Conservation (phyloP, 306 rosid genomes). For the Vigna nakashimae region DNA sequence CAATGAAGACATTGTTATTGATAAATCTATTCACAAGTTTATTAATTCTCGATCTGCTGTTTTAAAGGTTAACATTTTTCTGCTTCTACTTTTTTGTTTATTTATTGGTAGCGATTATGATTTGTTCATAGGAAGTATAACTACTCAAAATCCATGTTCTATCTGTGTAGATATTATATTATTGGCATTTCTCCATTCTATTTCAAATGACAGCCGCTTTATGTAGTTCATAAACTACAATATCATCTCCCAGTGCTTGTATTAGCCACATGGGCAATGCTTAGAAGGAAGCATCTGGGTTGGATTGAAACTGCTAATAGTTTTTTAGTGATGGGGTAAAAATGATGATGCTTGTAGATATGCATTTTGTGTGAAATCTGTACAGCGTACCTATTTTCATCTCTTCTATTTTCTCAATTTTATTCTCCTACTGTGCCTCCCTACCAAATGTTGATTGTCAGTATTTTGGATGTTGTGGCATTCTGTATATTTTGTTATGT, state of each 20-base stretch:
- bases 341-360: conserved; percentile 20
- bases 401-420: background rate
- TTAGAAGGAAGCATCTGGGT: conserved; percentile 1
- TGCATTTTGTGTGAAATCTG: conserved; percentile 12
- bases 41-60: conserved; percentile 91
- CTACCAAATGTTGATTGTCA: background rate
- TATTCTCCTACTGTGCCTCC: background rate
- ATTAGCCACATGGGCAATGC: background rate
- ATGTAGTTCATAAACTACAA: background rate
- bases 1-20: conserved; percentile 81
- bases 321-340: conserved; percentile 1
- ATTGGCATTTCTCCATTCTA: conserved; percentile 14
- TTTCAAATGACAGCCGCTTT: conserved; percentile 4
- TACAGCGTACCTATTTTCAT: background rate
- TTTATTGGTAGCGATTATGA: conserved; percentile 1
- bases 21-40: conserved; percentile 82
- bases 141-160: conserved; percentile 6
- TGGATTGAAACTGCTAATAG: background rate
- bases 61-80: conserved; percentile 65
- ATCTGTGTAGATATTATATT: conserved; percentile 5
- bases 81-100: background rate
- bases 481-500: background rate
- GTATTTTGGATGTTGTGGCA: conserved; percentile 1
- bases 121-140: conserved; percentile 23
- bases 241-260: conserved; percentile 17